Conservation (phyloP, 169 alveolate genomes). For the Theileria annulata region DNA sequence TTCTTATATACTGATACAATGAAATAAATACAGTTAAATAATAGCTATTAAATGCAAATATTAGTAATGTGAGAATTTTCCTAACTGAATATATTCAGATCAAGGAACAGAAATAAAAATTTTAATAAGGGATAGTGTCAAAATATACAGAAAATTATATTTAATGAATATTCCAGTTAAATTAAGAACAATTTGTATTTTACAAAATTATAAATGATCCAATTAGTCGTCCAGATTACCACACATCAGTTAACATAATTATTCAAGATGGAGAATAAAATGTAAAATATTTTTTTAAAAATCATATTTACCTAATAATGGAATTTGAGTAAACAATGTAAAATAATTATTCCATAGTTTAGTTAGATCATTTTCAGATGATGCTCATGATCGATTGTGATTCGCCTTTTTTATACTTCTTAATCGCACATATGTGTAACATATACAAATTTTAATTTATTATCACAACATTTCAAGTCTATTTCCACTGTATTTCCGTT, state of each 20-base stretch:
- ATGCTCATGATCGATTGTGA: not conserved
- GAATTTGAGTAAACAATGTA: not conserved
- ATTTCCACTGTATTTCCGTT: not conserved
- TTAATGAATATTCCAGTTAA: too few relatives aligned
- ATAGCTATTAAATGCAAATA: too few relatives aligned
- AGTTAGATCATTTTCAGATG: not conserved
- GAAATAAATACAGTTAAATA: too few relatives aligned
- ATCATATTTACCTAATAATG: not conserved
- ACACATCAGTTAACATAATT: not conserved
- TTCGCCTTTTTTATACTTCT: not conserved
- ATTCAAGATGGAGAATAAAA: not conserved
- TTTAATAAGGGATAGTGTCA: too few relatives aligned
- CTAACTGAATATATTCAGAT: too few relatives aligned
- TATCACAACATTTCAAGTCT: not conserved
- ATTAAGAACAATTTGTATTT: too few relatives aligned
- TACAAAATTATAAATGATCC: too few relatives aligned
- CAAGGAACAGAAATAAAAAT: too few relatives aligned
- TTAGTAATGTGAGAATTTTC: too few relatives aligned
- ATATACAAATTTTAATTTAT: not conserved
- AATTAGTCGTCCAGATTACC: not conserved
- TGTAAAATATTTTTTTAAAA: not conserved
- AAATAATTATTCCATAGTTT: not conserved
- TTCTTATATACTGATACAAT: not conserved
- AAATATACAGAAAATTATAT: too few relatives aligned
- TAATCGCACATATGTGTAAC: not conserved